Percentiles rank a stretch among this genome's conserved stretches.
Evolutionary conservation across 441 rosid genomes (phyloP).

Genomic region (Biscutella laevigata): DNA sequence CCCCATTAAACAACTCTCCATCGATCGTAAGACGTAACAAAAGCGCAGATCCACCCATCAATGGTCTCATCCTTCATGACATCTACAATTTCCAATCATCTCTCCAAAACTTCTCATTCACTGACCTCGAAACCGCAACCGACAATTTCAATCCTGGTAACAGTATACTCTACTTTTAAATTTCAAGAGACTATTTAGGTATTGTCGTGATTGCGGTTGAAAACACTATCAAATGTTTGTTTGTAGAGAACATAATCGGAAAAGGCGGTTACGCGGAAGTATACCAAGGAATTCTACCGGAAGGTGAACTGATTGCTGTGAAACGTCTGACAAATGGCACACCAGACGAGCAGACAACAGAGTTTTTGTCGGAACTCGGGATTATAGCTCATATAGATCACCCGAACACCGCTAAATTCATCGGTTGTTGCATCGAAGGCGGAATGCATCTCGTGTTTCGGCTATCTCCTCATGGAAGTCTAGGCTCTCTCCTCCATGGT

Average conservation of each 20-base stretch:
- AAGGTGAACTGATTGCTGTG: conserved; percentile 64
- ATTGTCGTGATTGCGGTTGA: neutral
- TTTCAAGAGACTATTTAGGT: neutral
- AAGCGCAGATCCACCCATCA: conserved; percentile 25
- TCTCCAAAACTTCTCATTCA: conserved; percentile 42
- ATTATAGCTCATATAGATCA: conserved; percentile 79
- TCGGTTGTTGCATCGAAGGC: conserved; percentile 72
- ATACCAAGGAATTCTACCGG: conserved; percentile 58
- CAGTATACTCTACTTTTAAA: neutral
- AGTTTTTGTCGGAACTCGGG: conserved; percentile 76
- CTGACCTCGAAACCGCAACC: conserved; percentile 61
- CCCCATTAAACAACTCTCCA: conserved; percentile 33
- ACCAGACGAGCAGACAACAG: conserved; percentile 48
- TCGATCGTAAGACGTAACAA: conserved; percentile 32
- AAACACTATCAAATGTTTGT: conserved; percentile 2
- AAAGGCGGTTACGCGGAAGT: conserved; percentile 79
- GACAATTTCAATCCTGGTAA: conserved; percentile 55
- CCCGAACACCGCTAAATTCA: conserved; percentile 75
- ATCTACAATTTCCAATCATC: conserved; percentile 54
- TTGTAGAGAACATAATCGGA: conserved; percentile 79
- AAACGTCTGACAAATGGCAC: conserved; percentile 68
- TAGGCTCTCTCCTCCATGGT: conserved; percentile 79
- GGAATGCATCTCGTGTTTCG: conserved; percentile 78
- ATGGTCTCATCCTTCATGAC: conserved; percentile 37
- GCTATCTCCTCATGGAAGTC: conserved; percentile 68